Base-by-base conservation (phyloP, 208 protist species). In the Kentomonas sorsogonicus region DNA sequence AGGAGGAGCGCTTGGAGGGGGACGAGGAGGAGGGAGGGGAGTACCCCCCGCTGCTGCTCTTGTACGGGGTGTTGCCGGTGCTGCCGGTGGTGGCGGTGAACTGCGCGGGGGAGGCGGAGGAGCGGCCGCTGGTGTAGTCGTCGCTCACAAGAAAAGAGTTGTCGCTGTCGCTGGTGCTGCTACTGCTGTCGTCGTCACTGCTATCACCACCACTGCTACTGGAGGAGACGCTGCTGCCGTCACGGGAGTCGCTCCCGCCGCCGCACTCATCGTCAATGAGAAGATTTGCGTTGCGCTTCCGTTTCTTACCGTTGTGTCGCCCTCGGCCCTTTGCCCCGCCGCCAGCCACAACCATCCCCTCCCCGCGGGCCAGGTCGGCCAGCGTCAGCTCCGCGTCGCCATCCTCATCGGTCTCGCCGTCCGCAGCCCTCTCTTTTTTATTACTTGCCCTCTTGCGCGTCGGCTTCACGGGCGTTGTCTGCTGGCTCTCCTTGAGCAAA, bases 231-330 rank as follows among this genome's bases (percentile, higher is more conserved):
- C 34, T 39, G 34, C 34, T 39, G 43, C n/a, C n/a, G n/a, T n/a
- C n/a, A n/a, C n/a, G n/a, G n/a, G n/a, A n/a, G 9, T 43, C 38
- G 30, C 25, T 29, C 27, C 7, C 51, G 16, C 22, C 53, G 25
- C 53, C 36, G 36, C 53, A 58, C 36, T 44, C 53, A 10, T 58
- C 38, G n/a, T 33, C 39, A 31, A 58, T 46, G 25, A 39, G 45
- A 9, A 10, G 13, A 58, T 26, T 58, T 5, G 11, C 25, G 9
- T 15, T 30, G n/a, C 10, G 9, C n/a, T 43, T 43, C 23, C 4
- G 3, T 27, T 46, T 44, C 4, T 2, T 30, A 25, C 18, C 1
- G n/a, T 10, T 23, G 20, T 2, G 39, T 40, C 11, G 39, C 7
- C 30, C 3, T 5, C 48, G 23, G 30, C 27, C 26, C 43, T 22